phyloP scores from a whole-genome alignment of 139 green algal species.

The Chlorella sorokiniana region DNA sequence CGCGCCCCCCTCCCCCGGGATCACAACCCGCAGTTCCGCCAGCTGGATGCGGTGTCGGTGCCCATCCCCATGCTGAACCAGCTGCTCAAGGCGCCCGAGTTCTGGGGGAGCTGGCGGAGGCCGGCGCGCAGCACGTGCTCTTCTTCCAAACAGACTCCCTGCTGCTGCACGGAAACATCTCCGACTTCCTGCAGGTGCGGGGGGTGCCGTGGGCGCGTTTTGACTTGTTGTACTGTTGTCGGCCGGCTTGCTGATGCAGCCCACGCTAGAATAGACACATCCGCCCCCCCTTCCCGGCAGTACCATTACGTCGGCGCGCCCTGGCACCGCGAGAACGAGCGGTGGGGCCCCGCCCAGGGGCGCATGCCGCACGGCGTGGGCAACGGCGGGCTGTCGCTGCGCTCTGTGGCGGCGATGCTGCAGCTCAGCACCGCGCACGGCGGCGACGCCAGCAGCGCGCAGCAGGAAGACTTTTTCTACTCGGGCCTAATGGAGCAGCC shows the following conservation, averaged over 20 bases:
- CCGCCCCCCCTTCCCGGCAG: neutral
- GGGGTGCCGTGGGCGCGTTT: neutral
- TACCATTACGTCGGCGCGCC: constrained; percentile 29
- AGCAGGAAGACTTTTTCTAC: constrained; percentile 35
- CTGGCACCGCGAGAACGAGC: constrained; percentile 36
- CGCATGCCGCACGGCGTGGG: constrained; percentile 29
- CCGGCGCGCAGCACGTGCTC: constrained; percentile 1
- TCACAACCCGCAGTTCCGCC: neutral
- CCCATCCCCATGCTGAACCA: constrained; percentile 20
- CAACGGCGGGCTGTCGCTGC: constrained; percentile 33
- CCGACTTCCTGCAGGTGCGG: constrained; percentile 8
- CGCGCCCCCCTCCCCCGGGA: too few species aligned
- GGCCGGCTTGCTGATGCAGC: neutral
- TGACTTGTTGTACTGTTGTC: neutral
- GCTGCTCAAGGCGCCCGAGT: constrained; percentile 20
- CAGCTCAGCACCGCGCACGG: neutral
- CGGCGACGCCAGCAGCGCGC: neutral
- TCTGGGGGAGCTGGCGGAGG: constrained; percentile 10
- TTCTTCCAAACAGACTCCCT: constrained; percentile 34
- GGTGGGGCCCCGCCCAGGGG: neutral
- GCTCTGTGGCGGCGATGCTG: constrained; percentile 9
- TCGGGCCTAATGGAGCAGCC: neutral
- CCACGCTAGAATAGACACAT: neutral
- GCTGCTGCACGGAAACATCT: constrained; percentile 29
- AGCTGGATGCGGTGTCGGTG: neutral